Base-by-base conservation (phyloP, 352 stramenopile species). In the Globisporangium cederbergense region DNA sequence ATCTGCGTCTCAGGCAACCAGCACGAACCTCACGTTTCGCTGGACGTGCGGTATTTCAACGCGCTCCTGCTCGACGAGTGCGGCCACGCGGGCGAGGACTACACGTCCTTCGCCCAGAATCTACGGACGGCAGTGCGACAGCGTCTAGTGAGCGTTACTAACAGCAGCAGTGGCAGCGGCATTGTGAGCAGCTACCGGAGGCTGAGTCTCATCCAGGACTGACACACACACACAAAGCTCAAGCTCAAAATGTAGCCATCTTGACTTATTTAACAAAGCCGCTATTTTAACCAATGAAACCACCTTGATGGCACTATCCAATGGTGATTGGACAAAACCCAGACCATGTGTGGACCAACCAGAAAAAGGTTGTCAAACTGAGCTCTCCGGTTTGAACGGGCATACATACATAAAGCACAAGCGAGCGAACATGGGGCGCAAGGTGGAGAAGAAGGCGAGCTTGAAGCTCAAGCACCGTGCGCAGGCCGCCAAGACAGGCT, bases 391-490 rank as follows among this genome's bases (percentile, higher is more conserved):
- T 38, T 38, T 38, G 34, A 38, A 38, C 34, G 22, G 22, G 22
- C 22, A 25, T 25, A 25, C 22, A 25, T 25, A 25, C 22, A 25
- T 25, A 25, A 25, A 25, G 22, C 22, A 25, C 22, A 25, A 38
- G 14, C 14, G 9, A 25, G 22, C 30, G 16, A 53, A 5, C 13
- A 67, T 67, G 61, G 61, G 61, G 16, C 54, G 50, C 14, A 60
- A 62, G 45, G 36, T 50, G 36, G 51, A 67, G 52, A 67, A 67
- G 53, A 67, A 61, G 45, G 40, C 32, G 32, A 57, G 50, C 36
- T 22, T 67, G 40, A 67, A 67, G 61, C 51, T 67, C 61, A 67
- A 67, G 53, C 61, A 67, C 53, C 61, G 61, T 52, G 61, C 61
- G 53, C 61, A 67, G 52, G 51, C 61, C 16, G 61, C 61, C 32